phyloP scores from a whole-genome alignment of 805 yeast genomes.

The Lipomyces sp. region DNA sequence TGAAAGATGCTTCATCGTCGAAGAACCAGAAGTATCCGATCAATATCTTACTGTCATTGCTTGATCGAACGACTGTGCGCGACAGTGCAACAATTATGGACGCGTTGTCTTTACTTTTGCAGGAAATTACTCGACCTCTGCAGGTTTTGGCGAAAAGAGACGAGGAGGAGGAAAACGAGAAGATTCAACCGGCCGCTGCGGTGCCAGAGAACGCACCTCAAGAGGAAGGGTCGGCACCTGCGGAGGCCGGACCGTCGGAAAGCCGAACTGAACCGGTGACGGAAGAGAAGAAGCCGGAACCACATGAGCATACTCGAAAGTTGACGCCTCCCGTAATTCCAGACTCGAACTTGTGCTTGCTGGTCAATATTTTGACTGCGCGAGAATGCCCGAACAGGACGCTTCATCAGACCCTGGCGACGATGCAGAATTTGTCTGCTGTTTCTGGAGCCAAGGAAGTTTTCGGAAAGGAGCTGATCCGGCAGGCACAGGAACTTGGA shows the following conservation, averaged over 20 bases:
- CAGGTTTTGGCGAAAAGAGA: conserved; percentile 47
- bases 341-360: conserved; percentile 54
- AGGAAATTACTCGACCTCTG: conserved; percentile 72
- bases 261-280: neutral
- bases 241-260: conserved; percentile 2
- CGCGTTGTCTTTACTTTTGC: conserved; percentile 66
- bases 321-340: conserved; percentile 61
- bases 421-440: conserved; percentile 71
- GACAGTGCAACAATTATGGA: conserved; percentile 78
- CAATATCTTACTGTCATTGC: conserved; percentile 59
- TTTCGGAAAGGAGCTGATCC: conserved; percentile 65
- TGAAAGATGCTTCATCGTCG: conserved; percentile 36
- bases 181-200: neutral
- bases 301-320: conserved; percentile 8
- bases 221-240: neutral
- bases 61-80: conserved; percentile 61
- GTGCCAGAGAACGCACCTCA: neutral
- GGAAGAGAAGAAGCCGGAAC: conserved; percentile 1
- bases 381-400: conserved; percentile 84
- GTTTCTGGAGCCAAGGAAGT: conserved; percentile 59
- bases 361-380: conserved; percentile 66
- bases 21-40: conserved; percentile 56
- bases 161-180: neutral
- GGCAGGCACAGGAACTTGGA: conserved; percentile 60
- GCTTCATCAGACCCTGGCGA: conserved; percentile 75